Percentiles rank a stretch among this genome's conserved stretches.
Conservation (phyloP, 2,329 filamentous ascomycete genomes). For the Colletotrichum abscissum region DNA sequence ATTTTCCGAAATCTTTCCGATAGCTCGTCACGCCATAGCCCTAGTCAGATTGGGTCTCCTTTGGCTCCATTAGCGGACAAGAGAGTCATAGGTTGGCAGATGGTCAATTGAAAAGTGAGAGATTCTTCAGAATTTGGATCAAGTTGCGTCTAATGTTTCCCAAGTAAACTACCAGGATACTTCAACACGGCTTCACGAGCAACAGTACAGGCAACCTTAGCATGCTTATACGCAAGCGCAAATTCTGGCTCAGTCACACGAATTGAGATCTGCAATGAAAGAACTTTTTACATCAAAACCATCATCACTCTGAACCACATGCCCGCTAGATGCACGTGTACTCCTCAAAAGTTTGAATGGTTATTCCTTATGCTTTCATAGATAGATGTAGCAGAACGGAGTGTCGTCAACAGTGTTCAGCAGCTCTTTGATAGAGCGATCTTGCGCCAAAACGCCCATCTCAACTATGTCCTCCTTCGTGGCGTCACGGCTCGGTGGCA, state of each 20-base stretch:
- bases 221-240: too few species aligned
- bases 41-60: not conserved
- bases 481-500: slow-evolving; percentile 39
- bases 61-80: not conserved
- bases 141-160: too few species aligned
- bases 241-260: too few species aligned
- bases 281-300: too few species aligned
- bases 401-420: slow-evolving; percentile 45
- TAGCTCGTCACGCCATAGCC: slow-evolving; percentile 20
- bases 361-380: slow-evolving; percentile 1
- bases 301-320: too few species aligned
- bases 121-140: too few species aligned
- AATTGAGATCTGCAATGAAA: too few species aligned
- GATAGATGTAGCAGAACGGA: slow-evolving; percentile 49
- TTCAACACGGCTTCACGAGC: not conserved
- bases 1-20: slow-evolving; percentile 22
- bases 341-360: not conserved
- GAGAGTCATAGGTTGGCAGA: too few species aligned
- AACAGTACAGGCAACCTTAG: too few species aligned
- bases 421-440: slow-evolving; percentile 44
- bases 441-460: slow-evolving; percentile 40
- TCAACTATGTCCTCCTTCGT: slow-evolving; percentile 41
- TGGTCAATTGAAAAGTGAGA: not conserved
- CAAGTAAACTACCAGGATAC: not conserved
- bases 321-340: too few species aligned